These are phyloP conservation scores for Chrysosporium keratinophilum DNA, from an alignment of 2,329 filamentous ascomycete species.

Conservation along the genomic window DNA sequence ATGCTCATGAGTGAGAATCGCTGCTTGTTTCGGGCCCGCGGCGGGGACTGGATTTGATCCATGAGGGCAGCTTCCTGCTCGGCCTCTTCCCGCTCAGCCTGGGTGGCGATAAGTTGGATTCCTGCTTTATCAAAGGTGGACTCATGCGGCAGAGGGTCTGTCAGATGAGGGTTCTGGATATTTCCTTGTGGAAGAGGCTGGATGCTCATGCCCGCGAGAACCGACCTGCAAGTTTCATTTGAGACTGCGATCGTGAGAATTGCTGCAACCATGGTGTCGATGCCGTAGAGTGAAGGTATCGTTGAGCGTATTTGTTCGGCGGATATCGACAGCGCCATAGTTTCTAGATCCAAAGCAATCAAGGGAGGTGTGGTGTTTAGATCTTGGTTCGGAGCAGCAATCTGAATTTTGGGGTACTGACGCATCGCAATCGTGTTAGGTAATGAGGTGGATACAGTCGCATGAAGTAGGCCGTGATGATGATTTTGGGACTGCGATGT, in stretches of 20 bases:
- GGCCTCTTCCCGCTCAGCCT: conserved; percentile 35
- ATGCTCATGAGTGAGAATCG: conserved; percentile 11
- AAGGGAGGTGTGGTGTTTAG: conserved; percentile 27
- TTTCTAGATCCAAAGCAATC: conserved; percentile 36
- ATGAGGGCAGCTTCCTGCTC: conserved; percentile 31
- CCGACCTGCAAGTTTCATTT: conserved; percentile 32
- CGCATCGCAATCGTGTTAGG: conserved; percentile 6
- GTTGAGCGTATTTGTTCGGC: conserved; percentile 32
- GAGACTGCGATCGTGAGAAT: conserved; percentile 38
- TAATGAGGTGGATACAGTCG: conserved; percentile 20
- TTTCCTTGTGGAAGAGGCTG: conserved; percentile 18
- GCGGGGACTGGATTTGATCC: conserved; percentile 23
- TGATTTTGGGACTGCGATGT: background rate
- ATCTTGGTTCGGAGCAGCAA: background rate
- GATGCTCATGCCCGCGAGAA: conserved; percentile 31
- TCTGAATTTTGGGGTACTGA: conserved; percentile 11
- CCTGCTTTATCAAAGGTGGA: conserved; percentile 2
- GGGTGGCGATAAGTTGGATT: conserved; percentile 26
- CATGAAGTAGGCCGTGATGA: conserved; percentile 9
- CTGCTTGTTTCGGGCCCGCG: background rate
- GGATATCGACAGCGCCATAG: conserved; percentile 33
- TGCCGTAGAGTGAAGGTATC: conserved; percentile 39
- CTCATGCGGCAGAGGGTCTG: conserved; percentile 8
- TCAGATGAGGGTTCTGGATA: conserved; percentile 10
- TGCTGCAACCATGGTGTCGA: conserved; percentile 39